Percentiles rank a stretch among this genome's conserved stretches.
Evolutionary conservation across 306 rosid species (phyloP).

Genomic region (Cucumis hystrix): DNA sequence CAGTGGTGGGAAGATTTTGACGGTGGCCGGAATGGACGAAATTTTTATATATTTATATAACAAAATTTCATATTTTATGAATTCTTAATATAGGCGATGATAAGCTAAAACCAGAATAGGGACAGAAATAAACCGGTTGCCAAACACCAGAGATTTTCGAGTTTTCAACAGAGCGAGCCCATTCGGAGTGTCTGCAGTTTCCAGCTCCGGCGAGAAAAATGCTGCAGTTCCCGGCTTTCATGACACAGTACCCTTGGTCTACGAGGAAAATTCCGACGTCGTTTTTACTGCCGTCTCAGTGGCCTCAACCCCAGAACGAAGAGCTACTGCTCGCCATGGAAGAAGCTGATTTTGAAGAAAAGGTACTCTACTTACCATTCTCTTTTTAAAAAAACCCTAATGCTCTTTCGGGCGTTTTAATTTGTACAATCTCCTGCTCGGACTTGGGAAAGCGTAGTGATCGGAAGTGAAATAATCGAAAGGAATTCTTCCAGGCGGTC

Average conservation of each 20-base stretch:
- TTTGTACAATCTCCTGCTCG: not conserved
- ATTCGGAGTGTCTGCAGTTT: not conserved
- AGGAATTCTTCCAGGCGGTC: not conserved
- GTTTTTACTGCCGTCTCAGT: conserved; percentile 68
- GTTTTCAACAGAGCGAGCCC: not conserved
- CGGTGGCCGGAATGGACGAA: too few species aligned
- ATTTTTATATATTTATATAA: too few species aligned
- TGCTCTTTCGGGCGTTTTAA: not conserved
- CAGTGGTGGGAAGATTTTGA: too few species aligned
- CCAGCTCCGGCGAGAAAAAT: conserved; percentile 16
- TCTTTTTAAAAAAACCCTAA: not conserved
- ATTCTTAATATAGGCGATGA: too few species aligned
- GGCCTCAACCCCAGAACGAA: conserved; percentile 87
- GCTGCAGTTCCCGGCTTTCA: conserved; percentile 90
- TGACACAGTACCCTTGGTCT: conserved; percentile 77
- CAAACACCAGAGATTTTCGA: not conserved
- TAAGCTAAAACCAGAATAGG: not conserved
- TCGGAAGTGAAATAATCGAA: not conserved
- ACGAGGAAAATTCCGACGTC: conserved; percentile 74
- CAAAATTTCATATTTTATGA: too few species aligned
- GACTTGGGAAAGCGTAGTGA: not conserved
- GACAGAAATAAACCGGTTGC: not conserved
- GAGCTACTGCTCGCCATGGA: conserved; percentile 89
- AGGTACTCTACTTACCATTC: conserved; percentile 26
- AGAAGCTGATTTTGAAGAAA: conserved; percentile 75